phyloP scores from a whole-genome alignment of 768 basidiomycete genomes.

The Tylopilus felleus region DNA sequence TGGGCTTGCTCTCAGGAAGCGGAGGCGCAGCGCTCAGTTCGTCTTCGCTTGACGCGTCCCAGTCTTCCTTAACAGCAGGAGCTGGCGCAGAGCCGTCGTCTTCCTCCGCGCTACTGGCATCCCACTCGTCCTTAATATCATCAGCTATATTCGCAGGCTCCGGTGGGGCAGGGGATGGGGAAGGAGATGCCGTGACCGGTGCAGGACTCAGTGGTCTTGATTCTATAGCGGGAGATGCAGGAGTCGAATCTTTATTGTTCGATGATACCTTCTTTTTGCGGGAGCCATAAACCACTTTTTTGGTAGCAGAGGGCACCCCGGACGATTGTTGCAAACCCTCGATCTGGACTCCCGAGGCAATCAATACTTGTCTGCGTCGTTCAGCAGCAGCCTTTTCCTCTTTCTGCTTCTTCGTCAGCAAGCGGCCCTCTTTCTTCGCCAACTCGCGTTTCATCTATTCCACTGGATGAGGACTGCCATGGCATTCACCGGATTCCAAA shows the following conservation, averaged over 20 bases:
- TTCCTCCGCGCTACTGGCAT: slow-evolving; percentile 45
- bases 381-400: slow-evolving; percentile 90
- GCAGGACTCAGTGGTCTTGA: slow-evolving; percentile 49
- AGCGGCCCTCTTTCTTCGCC: slow-evolving; percentile 89
- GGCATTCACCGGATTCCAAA: background rate
- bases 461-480: background rate
- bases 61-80: slow-evolving; percentile 48
- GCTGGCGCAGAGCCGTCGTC: slow-evolving; percentile 26
- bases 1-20: slow-evolving; percentile 14
- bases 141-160: slow-evolving; percentile 24
- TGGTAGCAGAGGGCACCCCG: slow-evolving; percentile 40
- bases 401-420: slow-evolving; percentile 97
- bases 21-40: slow-evolving; percentile 37
- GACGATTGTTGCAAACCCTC: slow-evolving; percentile 76
- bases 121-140: slow-evolving; percentile 53
- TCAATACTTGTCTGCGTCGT: slow-evolving; percentile 83
- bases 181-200: slow-evolving; percentile 22
- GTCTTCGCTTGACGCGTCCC: slow-evolving; percentile 67
- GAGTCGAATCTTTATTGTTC: slow-evolving; percentile 32
- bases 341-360: slow-evolving; percentile 85
- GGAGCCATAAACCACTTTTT: slow-evolving; percentile 79
- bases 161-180: slow-evolving; percentile 26
- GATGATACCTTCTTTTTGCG: slow-evolving; percentile 72
- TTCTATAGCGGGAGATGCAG: slow-evolving; percentile 48
- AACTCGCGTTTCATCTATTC: slow-evolving; percentile 80